Evolutionary conservation across 106 monocot species (phyloP).

Genomic region (Dendrobium catenatum): DNA sequence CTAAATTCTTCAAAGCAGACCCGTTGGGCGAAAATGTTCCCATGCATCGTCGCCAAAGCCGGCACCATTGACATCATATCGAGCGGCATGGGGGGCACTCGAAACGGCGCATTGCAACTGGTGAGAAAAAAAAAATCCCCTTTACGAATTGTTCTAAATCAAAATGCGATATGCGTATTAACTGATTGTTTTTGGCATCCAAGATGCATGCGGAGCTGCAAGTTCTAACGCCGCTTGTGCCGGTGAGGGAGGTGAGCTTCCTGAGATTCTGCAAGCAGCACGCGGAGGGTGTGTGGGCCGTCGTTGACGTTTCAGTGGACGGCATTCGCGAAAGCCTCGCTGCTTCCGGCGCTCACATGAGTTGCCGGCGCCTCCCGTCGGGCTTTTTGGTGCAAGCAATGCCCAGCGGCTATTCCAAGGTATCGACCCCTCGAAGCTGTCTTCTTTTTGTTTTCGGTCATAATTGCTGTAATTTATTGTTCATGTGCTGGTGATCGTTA

Average conservation of each 20-base stretch:
- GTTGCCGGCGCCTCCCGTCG: constrained; percentile 57
- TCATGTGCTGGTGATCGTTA: neutral
- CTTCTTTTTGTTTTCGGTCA: neutral
- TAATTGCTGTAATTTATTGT: neutral
- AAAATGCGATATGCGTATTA: too few relatives aligned
- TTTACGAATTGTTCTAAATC: neutral
- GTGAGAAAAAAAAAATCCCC: constrained; percentile 12
- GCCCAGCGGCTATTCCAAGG: constrained; percentile 77
- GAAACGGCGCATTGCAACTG: constrained; percentile 51
- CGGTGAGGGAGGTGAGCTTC: constrained; percentile 46
- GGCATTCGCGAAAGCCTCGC: constrained; percentile 11
- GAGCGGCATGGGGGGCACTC: constrained; percentile 45
- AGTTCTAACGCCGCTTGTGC: constrained; percentile 61
- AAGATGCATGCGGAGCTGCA: constrained; percentile 76
- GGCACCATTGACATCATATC: constrained; percentile 45
- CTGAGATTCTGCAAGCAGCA: constrained; percentile 75
- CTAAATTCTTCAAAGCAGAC: constrained; percentile 16
- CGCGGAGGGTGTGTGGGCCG: constrained; percentile 53
- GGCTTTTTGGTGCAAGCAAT: constrained; percentile 62
- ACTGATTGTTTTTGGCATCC: neutral
- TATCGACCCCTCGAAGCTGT: constrained; percentile 1
- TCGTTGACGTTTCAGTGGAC: constrained; percentile 60
- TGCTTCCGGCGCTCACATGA: constrained; percentile 4
- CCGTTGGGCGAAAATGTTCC: constrained; percentile 59
- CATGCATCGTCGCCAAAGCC: constrained; percentile 40